Evolutionary conservation across 2,329 filamentous ascomycete genomes (phyloP).

Genomic region (Aspergillus fischeri): DNA sequence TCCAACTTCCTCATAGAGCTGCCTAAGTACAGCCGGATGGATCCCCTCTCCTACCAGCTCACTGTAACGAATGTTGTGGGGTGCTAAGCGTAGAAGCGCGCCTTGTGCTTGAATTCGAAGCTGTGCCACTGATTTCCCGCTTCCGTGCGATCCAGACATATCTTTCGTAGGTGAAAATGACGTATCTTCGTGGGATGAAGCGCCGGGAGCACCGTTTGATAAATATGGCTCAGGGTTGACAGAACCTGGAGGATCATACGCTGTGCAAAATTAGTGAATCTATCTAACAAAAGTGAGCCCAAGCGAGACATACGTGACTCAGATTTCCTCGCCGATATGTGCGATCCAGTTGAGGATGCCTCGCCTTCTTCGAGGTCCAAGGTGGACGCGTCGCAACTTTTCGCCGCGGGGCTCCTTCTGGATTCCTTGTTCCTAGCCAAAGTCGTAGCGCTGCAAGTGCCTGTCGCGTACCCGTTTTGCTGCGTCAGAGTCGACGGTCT

Average conservation of each 20-base stretch:
- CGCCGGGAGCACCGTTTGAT: background rate
- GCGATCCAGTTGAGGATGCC: constrained; percentile 17
- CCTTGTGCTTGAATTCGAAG: constrained; percentile 54
- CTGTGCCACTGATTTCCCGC: constrained; percentile 30
- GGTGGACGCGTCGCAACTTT: constrained; percentile 1
- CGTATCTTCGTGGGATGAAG: background rate
- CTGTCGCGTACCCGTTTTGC: background rate
- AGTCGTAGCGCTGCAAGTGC: background rate
- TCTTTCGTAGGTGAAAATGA: background rate
- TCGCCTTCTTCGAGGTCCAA: constrained; percentile 25
- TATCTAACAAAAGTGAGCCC: background rate
- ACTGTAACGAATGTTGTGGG: constrained; percentile 67
- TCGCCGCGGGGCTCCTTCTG: background rate
- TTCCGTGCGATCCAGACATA: background rate
- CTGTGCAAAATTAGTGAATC: constrained; percentile 23
- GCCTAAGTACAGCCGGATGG: constrained; percentile 57
- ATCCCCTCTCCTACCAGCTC: constrained; percentile 71
- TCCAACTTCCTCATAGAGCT: constrained; percentile 65
- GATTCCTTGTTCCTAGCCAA: background rate
- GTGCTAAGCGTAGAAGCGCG: constrained; percentile 60
- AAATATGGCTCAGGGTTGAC: constrained; percentile 17
- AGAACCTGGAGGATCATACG: constrained; percentile 32
- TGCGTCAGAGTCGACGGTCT: background rate
- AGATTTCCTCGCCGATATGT: constrained; percentile 24
- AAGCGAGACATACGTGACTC: constrained; percentile 27